These are phyloP conservation scores for Castanea sativa DNA, from an alignment of 306 rosid species.

Conservation along the genomic window DNA sequence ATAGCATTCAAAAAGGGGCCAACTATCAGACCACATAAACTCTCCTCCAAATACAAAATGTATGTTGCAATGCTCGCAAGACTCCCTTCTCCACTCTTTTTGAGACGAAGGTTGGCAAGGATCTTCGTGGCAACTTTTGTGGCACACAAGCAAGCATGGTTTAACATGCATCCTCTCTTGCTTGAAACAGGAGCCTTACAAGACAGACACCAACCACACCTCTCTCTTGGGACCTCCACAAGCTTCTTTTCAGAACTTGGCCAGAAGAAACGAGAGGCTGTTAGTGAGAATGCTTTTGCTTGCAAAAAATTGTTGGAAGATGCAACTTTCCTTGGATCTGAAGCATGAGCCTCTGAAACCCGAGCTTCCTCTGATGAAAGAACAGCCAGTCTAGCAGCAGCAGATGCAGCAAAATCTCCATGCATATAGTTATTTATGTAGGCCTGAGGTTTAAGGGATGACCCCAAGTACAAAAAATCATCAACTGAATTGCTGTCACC, in stretches of 20 bases:
- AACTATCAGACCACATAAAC: constrained; percentile 65
- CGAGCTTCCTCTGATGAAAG: constrained; percentile 80
- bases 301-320: constrained; percentile 60
- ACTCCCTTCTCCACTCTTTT: constrained; percentile 75
- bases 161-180: constrained; percentile 97
- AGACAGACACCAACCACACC: constrained; percentile 99
- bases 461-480: constrained; percentile 53
- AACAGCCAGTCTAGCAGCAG: constrained; percentile 69
- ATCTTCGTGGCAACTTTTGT: constrained; percentile 81
- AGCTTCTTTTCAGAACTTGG: constrained; percentile 89
- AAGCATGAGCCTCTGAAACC: constrained; percentile 45
- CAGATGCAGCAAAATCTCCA: constrained; percentile 96
- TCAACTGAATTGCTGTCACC: constrained; percentile 24
- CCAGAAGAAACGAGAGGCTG: constrained; percentile 94
- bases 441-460: constrained; percentile 59
- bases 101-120: constrained; percentile 57
- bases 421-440: constrained; percentile 81
- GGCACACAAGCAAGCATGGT: constrained; percentile 83
- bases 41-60: constrained; percentile 76
- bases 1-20: constrained; percentile 72
- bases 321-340: constrained; percentile 55
- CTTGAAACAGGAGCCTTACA: constrained; percentile 75
- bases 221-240: constrained; percentile 96
- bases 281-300: constrained; percentile 78
- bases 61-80: constrained; percentile 76